These are phyloP conservation scores for Aspergillus leporis DNA, from an alignment of 495 filamentous ascomycete species.

Conservation along the genomic window DNA sequence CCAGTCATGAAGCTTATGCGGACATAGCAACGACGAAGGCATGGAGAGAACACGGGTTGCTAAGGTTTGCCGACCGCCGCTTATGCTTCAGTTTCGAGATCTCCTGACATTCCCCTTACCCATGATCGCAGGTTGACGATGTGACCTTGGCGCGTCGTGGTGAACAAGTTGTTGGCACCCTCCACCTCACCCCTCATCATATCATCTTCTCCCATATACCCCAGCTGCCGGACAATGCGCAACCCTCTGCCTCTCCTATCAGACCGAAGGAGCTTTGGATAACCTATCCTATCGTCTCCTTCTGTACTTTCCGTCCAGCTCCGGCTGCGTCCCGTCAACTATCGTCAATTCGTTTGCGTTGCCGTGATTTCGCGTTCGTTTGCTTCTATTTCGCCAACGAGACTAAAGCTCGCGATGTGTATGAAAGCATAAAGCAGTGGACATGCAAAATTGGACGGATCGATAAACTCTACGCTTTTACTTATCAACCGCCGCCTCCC, in stretches of 20 bases:
- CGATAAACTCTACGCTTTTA: slow-evolving; percentile 91
- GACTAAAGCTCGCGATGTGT: slow-evolving; percentile 76
- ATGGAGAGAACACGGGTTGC: slow-evolving; percentile 61
- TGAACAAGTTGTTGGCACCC: slow-evolving; percentile 58
- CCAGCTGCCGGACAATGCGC: slow-evolving; percentile 34
- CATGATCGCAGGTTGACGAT: slow-evolving; percentile 53
- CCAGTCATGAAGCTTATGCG: slow-evolving; percentile 40
- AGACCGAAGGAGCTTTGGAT: slow-evolving; percentile 84
- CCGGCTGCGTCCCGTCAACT: slow-evolving; percentile 68
- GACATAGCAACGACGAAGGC: slow-evolving; percentile 39
- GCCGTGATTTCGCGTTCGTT: slow-evolving; percentile 90
- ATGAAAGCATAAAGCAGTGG: slow-evolving; percentile 79
- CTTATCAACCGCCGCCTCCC: slow-evolving; percentile 68
- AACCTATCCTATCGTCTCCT: slow-evolving; percentile 85
- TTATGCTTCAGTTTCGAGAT: slow-evolving; percentile 1
- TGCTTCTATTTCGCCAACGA: slow-evolving; percentile 85
- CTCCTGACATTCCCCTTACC: slow-evolving; percentile 6
- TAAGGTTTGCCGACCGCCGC: slow-evolving; percentile 38
- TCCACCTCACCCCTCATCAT: slow-evolving; percentile 67
- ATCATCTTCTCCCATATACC: slow-evolving; percentile 61
- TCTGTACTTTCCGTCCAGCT: slow-evolving; percentile 69
- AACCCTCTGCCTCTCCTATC: slow-evolving; percentile 29
- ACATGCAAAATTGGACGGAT: slow-evolving; percentile 81
- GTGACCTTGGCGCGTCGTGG: slow-evolving; percentile 63
- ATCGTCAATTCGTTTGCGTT: slow-evolving; percentile 83